Evolutionary conservation across 2,329 filamentous ascomycete species (phyloP).

Genomic region (Colletotrichum orbiculare): DNA sequence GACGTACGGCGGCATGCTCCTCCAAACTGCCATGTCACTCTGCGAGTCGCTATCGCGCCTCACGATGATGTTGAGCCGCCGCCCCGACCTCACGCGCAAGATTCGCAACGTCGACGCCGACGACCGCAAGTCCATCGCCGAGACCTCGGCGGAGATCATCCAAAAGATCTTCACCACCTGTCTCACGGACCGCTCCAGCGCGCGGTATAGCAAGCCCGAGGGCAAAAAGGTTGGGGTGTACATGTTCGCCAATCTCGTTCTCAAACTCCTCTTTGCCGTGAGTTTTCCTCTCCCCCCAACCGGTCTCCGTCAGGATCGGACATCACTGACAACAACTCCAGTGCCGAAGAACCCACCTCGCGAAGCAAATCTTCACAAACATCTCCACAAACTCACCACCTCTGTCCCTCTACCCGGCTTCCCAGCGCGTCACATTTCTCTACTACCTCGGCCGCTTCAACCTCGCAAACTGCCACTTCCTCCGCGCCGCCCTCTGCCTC

Average conservation of each 20-base stretch:
- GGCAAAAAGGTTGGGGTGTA: conserved; percentile 92
- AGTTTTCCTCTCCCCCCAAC: conserved; percentile 39
- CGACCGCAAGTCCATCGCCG: conserved; percentile 81
- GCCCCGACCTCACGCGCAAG: conserved; percentile 79
- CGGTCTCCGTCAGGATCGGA: not conserved
- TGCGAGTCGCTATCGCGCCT: conserved; percentile 84
- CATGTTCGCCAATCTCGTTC: conserved; percentile 88
- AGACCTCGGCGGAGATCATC: conserved; percentile 88
- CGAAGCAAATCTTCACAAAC: conserved; percentile 89
- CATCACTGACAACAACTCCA: conserved; percentile 45
- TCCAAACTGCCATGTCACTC: conserved; percentile 85
- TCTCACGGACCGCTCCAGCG: conserved; percentile 80
- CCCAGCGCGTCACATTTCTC: conserved; percentile 90
- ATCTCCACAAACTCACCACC: conserved; percentile 87
- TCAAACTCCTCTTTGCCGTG: conserved; percentile 88
- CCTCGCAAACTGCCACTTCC: conserved; percentile 86
- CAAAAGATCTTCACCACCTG: conserved; percentile 93
- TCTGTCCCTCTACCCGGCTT: conserved; percentile 82
- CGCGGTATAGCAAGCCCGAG: conserved; percentile 75
- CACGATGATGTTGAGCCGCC: conserved; percentile 84
- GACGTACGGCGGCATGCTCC: conserved; percentile 81
- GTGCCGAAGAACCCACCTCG: conserved; percentile 85
- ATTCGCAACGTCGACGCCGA: conserved; percentile 73
- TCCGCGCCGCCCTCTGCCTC: conserved; percentile 78
- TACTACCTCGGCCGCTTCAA: conserved; percentile 95